phyloP scores from a whole-genome alignment of 129 eudicot species.

The Arctium minus region DNA sequence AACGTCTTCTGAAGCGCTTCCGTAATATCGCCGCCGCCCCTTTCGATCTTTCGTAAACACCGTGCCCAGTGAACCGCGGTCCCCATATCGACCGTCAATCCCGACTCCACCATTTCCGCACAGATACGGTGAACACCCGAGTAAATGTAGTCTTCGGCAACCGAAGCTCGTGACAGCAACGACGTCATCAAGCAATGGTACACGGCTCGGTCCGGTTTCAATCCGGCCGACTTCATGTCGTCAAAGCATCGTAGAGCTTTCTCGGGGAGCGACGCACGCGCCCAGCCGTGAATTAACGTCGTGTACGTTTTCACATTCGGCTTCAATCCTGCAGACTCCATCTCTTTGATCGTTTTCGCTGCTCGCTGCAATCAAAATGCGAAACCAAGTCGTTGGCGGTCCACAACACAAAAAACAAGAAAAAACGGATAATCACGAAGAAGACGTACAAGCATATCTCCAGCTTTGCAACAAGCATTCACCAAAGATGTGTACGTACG shows the following conservation, averaged over 20 bases:
- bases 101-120: conserved; percentile 70
- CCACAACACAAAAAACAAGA: neutral
- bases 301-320: conserved; percentile 88
- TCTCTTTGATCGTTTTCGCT: conserved; percentile 62
- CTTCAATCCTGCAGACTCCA: conserved; percentile 76
- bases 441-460: conserved; percentile 87
- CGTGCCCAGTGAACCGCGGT: conserved; percentile 95
- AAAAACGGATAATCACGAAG: neutral
- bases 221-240: conserved; percentile 66
- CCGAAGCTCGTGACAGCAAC: conserved; percentile 71
- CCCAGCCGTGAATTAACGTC: conserved; percentile 87
- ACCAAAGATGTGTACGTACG: conserved; percentile 93
- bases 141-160: conserved; percentile 76
- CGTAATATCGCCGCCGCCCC: conserved; percentile 74
- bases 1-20: conserved; percentile 93
- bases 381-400: neutral
- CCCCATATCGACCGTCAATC: conserved; percentile 80
- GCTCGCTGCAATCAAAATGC: conserved; percentile 55
- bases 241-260: conserved; percentile 83
- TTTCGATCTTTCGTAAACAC: conserved; percentile 74
- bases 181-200: conserved; percentile 96
- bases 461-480: conserved; percentile 96
- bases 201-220: conserved; percentile 85
- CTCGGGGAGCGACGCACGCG: conserved; percentile 90
- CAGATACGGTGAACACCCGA: conserved; percentile 57